Evolutionary conservation across 2,329 filamentous ascomycete genomes (phyloP), one percentile per base, ranked within the genome.

Genomic region (Fusarium sp.): DNA sequence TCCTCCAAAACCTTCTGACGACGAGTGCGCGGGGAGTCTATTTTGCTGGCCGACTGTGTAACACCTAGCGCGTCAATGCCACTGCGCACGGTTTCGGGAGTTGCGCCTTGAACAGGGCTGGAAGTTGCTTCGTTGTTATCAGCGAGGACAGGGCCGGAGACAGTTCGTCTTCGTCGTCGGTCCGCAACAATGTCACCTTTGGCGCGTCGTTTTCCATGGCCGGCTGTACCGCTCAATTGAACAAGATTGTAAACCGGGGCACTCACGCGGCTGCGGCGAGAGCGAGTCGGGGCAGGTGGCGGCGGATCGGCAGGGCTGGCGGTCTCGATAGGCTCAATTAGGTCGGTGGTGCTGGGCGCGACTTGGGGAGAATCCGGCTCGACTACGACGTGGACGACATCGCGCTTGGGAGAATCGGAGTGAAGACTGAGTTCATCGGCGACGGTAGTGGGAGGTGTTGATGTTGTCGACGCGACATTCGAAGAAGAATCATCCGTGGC

Each of bases 211-310:
- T 83, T 85, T 46, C 83, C 86, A 65, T 89, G 87, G 39, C 83
- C 80, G 26, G 83, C 81, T 43, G 85, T 90, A 65, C 88, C 87
- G 55, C 81, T 83, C 47, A 90, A 79, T 67, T 85, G 82, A 63
- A 85, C 81, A 13, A 90, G 77, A 68, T 92, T 92, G 77, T 92
- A 92, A 13, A 88, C 84, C 11, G 85, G 82, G 15, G 86, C 78
- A 49, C 80, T 82, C n/a, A 77, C 70, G 61, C 85, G 82, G 34
- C 81, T 78, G 69, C 88, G 85, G 67, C 82, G 83, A 59, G 84
- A 80, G 70, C 46, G 74, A 66, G n/a, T 76, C 65, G 8, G 75
- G 70, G 39, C 53, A 55, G 46, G 62, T 15, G 39, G 74, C 63
- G 48, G 59, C 67, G 19, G 58, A 52, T 58, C 41, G 41, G 24